Percentiles rank a stretch among this genome's conserved stretches.
Conservation (phyloP, 495 filamentous ascomycete species). For the Endocarpon pusillum region DNA sequence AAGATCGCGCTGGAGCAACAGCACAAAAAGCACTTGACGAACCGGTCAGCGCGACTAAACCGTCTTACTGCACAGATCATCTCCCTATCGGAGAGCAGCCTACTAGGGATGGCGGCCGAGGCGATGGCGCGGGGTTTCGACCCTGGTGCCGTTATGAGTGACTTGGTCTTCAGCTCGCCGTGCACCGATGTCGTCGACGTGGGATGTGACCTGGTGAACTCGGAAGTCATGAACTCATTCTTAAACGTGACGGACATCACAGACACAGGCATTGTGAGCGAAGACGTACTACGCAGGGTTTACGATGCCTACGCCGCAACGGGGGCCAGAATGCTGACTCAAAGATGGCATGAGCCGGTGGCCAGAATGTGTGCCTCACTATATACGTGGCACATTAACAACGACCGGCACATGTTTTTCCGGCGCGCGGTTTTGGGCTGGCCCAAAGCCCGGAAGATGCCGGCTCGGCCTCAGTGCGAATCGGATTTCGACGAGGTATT, state of each 20-base stretch:
- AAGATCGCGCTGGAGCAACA: conserved; percentile 14
- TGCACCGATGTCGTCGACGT: conserved; percentile 19
- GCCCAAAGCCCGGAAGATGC: conserved; percentile 11
- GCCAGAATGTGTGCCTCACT: conserved; percentile 13
- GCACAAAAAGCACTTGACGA: conserved; percentile 7
- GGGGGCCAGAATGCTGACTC: conserved; percentile 11
- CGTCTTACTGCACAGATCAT: conserved; percentile 12
- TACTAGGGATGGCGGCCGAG: conserved; percentile 17
- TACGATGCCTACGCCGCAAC: conserved; percentile 17
- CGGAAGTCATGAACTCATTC: conserved; percentile 19
- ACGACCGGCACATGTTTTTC: conserved; percentile 16
- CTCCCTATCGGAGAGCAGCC: conserved; percentile 15
- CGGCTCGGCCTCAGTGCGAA: conserved; percentile 10
- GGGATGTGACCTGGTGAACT: conserved; percentile 16
- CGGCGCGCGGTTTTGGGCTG: conserved; percentile 15
- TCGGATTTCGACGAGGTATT: conserved; percentile 18
- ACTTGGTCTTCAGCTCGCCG: conserved; percentile 16
- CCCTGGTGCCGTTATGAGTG: conserved; percentile 12
- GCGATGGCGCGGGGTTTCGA: conserved; percentile 16
- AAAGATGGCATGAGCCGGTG: conserved; percentile 14
- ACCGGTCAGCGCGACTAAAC: conserved; percentile 9
- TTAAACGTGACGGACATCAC: conserved; percentile 17
- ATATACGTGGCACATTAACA: conserved; percentile 17
- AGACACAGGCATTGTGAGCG: conserved; percentile 15
- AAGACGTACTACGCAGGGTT: conserved; percentile 13